Conservation (phyloP, 345 rosid genomes). For the Salix suchowensis region DNA sequence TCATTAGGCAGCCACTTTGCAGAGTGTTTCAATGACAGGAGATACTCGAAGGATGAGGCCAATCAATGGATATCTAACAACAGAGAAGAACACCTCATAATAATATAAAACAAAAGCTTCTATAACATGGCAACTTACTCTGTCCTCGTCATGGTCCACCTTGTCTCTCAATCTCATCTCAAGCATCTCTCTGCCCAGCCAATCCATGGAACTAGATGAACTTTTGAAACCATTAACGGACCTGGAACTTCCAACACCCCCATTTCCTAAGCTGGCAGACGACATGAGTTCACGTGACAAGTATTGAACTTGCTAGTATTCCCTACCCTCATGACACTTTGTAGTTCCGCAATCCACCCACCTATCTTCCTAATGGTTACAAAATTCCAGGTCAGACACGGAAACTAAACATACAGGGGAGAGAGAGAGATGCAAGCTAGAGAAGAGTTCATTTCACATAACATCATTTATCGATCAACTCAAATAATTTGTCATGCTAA, state of each 20-base stretch:
- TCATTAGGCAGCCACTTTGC: not conserved
- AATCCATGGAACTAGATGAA: conserved; percentile 92
- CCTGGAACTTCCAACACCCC: conserved; percentile 95
- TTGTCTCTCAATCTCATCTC: conserved; percentile 89
- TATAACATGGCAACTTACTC: conserved; percentile 45
- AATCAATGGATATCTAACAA: not conserved
- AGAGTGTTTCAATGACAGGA: not conserved
- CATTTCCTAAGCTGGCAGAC: conserved; percentile 81
- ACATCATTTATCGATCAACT: not conserved
- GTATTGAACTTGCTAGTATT: conserved; percentile 34
- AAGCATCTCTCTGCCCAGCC: conserved; percentile 92
- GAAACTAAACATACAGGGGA: not conserved
- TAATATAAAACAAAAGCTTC: conserved; percentile 1
- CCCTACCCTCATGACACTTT: conserved; percentile 27
- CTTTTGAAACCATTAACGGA: conserved; percentile 73
- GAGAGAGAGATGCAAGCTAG: not conserved
- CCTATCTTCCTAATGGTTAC: conserved; percentile 43
- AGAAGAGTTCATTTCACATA: not conserved
- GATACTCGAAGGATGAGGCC: not conserved
- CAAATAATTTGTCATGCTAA: not conserved
- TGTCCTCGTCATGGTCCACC: conserved; percentile 73
- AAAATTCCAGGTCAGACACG: conserved; percentile 26
- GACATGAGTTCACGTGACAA: conserved; percentile 48
- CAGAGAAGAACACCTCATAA: not conserved
- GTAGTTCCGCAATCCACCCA: conserved; percentile 37